Evolutionary conservation across 2,329 filamentous ascomycete genomes (phyloP), one percentile per base, ranked within the genome.

Genomic region (Sphaerostilbella broomeana): DNA sequence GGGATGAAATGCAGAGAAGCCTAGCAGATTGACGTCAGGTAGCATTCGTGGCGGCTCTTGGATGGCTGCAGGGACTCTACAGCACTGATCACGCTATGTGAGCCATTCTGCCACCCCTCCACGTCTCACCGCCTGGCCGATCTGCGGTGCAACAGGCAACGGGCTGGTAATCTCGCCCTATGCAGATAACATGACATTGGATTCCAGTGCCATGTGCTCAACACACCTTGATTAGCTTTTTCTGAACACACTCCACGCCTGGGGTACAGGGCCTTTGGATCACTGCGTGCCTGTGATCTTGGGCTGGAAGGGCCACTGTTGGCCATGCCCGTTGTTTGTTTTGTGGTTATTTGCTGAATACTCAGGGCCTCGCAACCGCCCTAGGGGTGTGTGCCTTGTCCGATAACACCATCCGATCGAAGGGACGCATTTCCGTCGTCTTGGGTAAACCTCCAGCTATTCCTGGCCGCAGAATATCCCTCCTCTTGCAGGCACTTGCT

Each of bases 1-100:
- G n/a, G n/a, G n/a, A n/a, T n/a, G n/a, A n/a, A n/a, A n/a, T n/a
- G n/a, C n/a, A n/a, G n/a, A n/a, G n/a, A n/a, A n/a, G n/a, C n/a
- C n/a, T n/a, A n/a, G n/a, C n/a, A n/a, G n/a, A n/a, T 28, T 40
- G 38, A 40, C 38, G 38, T 40, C 38, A 40, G 38, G 30, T 29
- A 31, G 34, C 38, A 40, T 40, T 30, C 38, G 38, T 40, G 38
- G 38, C 38, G 31, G 38, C 38, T 40, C 35, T 28, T 40, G 38
- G 38, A 35, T 40, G 38, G 38, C 38, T 31, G 35, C 38, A 22
- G 38, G 38, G 36, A n/a, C 28, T 25, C 33, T 18, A 29, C 28
- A 29, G n/a, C 36, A 35, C 38, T 29, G 38, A 35, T 40, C 38
- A 40, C 38, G 38, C 38, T 40, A 35, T 34, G 12, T 13, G 12